Conservation (phyloP, 768 basidiomycete genomes). For the Symmetrospora coprosmae region DNA sequence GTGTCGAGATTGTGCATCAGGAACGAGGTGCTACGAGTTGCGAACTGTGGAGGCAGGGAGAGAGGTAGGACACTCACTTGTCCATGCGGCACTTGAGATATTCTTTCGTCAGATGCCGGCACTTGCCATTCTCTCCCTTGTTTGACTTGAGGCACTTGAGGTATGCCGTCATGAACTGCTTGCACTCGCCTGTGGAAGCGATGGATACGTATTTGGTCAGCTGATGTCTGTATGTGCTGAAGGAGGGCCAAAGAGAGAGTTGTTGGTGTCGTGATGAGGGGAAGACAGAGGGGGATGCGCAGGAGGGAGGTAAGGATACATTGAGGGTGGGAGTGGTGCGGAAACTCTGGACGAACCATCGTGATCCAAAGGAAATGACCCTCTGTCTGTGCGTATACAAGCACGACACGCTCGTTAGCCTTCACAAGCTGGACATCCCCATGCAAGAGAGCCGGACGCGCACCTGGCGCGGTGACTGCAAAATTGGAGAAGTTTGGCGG, state of each 20-base stretch:
- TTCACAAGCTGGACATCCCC: background rate
- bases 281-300: too few species aligned
- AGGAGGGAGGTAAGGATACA: too few species aligned
- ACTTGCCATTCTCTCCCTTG: slow-evolving; percentile 37
- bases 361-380: slow-evolving; percentile 39
- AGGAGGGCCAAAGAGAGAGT: too few species aligned
- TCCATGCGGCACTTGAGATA: slow-evolving; percentile 41
- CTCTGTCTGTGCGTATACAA: slow-evolving; percentile 13
- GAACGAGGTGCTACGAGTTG: too few species aligned
- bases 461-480: slow-evolving; percentile 11
- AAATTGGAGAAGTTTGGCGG: slow-evolving; percentile 12
- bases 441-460: background rate
- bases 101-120: slow-evolving; percentile 36
- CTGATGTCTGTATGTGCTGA: background rate
- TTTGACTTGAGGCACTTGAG: slow-evolving; percentile 38
- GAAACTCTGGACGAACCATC: slow-evolving; percentile 35
- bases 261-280: too few species aligned
- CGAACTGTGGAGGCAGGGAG: too few species aligned
- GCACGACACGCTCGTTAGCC: too few species aligned
- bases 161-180: slow-evolving; percentile 38
- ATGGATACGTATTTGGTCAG: background rate
- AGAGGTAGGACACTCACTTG: slow-evolving; percentile 36
- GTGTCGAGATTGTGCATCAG: background rate
- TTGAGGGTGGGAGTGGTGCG: too few species aligned
- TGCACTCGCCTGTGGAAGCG: slow-evolving; percentile 38